These are phyloP conservation scores for Aspergillus ruber DNA, from an alignment of 2,329 filamentous ascomycete species.

Conservation along the genomic window DNA sequence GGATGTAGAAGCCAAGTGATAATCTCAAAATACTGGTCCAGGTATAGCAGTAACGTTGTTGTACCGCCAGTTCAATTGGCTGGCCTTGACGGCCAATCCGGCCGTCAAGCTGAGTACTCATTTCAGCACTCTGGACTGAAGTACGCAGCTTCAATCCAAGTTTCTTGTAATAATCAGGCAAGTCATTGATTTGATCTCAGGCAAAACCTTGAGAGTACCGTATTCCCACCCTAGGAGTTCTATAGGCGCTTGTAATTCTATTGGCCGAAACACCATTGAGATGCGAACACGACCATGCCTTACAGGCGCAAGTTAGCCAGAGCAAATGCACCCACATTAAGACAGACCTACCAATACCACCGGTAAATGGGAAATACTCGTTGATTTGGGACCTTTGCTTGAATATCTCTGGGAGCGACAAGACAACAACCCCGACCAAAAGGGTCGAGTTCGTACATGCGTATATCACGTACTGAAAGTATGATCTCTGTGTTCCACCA, in stretches of 20 bases:
- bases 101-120: neutral
- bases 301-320: neutral
- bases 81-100: neutral
- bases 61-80: neutral
- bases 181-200: neutral
- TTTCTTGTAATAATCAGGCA: neutral
- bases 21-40: slow-evolving; percentile 61
- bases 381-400: neutral
- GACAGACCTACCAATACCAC: slow-evolving; percentile 1
- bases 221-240: slow-evolving; percentile 1
- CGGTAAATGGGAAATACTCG: neutral
- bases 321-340: neutral
- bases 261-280: neutral
- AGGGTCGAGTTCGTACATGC: neutral
- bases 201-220: neutral
- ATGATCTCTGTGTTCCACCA: neutral
- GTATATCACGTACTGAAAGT: neutral
- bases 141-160: neutral
- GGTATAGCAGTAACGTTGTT: slow-evolving; percentile 32
- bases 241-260: neutral
- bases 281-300: neutral
- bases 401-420: neutral
- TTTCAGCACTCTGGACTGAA: neutral
- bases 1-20: slow-evolving; percentile 60
- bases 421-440: neutral